phyloP scores from a whole-genome alignment of 768 basidiomycete species.

The Omphalotus guepiniiformis region DNA sequence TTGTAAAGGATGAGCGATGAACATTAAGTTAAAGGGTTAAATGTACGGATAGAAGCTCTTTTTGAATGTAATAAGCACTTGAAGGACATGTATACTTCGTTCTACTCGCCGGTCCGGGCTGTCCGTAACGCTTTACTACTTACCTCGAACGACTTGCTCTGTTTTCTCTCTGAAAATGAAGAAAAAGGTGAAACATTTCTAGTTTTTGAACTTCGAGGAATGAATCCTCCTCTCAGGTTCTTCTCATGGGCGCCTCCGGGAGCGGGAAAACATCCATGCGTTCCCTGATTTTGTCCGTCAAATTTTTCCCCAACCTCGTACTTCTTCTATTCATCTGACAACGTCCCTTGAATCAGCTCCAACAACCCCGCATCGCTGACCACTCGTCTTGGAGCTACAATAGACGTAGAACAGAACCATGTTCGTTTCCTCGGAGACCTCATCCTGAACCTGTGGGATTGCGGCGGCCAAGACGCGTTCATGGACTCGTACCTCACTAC shows the following conservation, averaged over 20 bases:
- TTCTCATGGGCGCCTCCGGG: conserved; percentile 96
- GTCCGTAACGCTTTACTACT: neutral
- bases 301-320: conserved; percentile 7
- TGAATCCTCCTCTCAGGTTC: conserved; percentile 51
- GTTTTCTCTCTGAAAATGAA: conserved; percentile 53
- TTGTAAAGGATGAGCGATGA: neutral
- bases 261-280: conserved; percentile 98
- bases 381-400: conserved; percentile 88
- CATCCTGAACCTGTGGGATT: conserved; percentile 97
- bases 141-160: neutral
- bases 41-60: too few relatives aligned
- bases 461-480: conserved; percentile 96
- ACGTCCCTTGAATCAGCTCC: conserved; percentile 49
- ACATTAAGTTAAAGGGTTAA: neutral
- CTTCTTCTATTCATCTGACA: conserved; percentile 11
- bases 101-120: neutral
- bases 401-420: conserved; percentile 97
- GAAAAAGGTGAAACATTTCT: conserved; percentile 47
- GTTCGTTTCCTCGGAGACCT: conserved; percentile 96
- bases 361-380: conserved; percentile 94
- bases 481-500: conserved; percentile 95
- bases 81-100: neutral
- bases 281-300: conserved; percentile 92
- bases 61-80: neutral
- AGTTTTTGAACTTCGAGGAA: conserved; percentile 7